Evolutionary conservation across 163 green algal genomes (phyloP), one percentile per base, ranked within the genome.

Genomic region (Coccomyxa subellipsoidea): DNA sequence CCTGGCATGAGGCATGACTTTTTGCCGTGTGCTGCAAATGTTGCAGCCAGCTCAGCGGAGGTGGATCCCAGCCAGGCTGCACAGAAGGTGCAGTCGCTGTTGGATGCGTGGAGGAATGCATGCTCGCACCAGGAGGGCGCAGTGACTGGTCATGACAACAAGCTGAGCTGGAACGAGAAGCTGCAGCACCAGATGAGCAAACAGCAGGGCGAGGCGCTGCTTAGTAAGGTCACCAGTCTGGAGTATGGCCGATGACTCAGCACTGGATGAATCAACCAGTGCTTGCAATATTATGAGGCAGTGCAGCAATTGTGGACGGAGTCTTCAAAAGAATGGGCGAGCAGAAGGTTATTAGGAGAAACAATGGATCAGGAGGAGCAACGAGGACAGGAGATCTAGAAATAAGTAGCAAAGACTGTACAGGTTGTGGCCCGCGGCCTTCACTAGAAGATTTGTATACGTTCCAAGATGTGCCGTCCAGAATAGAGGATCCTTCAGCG

Each of bases 181-280:
- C n/a, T 73, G 66, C 66, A 73, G 66, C 66, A 73, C 66, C 66
- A 73, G 66, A 73, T 73, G 6, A 36, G 29, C 7, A 32, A 73
- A 1, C 27, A 36, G 66, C 66, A 73, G 7, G 66, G n/a, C 8
- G 66, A 34, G 2, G 66, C 15, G 18, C 29, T 73, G 2, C 29
- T 32, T 23, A n/a, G 18, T 8, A 32, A 34, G 2, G 66, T 73
- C 66, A 73, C 6, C 8, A 73, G 66, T 7, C 27, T 73, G 66
- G 66, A 73, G 66, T 73, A 73, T 73, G 66, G 66, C 29, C 66
- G 66, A 8, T 73, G 4, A 73, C 18, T 66, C 12, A 66, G 18
- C 47, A 66, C n/a, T n/a, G n/a, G n/a, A n/a, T n/a, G n/a, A n/a
- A n/a, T n/a, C n/a, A n/a, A n/a, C n/a, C n/a, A n/a, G n/a, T n/a